Conservation (phyloP, 2,329 filamentous ascomycete genomes). For the Xylaria polymorpha region DNA sequence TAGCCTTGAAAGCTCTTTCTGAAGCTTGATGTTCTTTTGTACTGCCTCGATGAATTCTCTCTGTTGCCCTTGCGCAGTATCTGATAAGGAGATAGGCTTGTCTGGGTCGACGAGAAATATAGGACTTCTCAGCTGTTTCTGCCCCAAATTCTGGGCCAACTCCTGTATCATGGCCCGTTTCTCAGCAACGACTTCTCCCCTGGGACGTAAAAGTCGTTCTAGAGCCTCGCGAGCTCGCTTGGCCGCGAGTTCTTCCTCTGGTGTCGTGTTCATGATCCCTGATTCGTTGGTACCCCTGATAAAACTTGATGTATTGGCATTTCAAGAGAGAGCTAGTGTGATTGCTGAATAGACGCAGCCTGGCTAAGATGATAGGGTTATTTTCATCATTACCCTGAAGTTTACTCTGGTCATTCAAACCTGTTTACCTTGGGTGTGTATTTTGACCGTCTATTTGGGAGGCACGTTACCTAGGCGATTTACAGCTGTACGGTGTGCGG, state of each 20-base stretch:
- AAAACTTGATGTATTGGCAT: neutral
- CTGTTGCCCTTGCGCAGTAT: conserved; percentile 60
- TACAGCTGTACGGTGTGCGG: no score
- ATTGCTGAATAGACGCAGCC: neutral
- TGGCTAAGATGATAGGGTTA: neutral
- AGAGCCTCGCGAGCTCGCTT: conserved; percentile 58
- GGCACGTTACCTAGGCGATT: neutral
- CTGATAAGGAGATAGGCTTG: conserved; percentile 51
- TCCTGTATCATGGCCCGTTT: conserved; percentile 66
- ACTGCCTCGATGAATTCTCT: conserved; percentile 67
- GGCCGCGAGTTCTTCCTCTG: conserved; percentile 49
- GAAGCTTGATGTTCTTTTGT: conserved; percentile 63
- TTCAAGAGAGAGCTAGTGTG: neutral
- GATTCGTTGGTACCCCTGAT: neutral
- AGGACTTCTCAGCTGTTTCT: conserved; percentile 57
- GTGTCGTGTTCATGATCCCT: conserved; percentile 35
- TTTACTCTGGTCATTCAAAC: neutral
- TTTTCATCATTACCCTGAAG: neutral
- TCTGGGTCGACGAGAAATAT: conserved; percentile 61
- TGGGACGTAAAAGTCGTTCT: conserved; percentile 65
- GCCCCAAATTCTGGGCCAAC: conserved; percentile 60
- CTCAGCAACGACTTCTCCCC: conserved; percentile 68
- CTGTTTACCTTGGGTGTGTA: neutral
- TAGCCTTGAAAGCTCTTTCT: conserved; percentile 58
- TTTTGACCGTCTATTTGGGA: neutral